These are phyloP conservation scores for Colletotrichum sp. DNA, from an alignment of 2,329 filamentous ascomycete species.

Conservation along the genomic window DNA sequence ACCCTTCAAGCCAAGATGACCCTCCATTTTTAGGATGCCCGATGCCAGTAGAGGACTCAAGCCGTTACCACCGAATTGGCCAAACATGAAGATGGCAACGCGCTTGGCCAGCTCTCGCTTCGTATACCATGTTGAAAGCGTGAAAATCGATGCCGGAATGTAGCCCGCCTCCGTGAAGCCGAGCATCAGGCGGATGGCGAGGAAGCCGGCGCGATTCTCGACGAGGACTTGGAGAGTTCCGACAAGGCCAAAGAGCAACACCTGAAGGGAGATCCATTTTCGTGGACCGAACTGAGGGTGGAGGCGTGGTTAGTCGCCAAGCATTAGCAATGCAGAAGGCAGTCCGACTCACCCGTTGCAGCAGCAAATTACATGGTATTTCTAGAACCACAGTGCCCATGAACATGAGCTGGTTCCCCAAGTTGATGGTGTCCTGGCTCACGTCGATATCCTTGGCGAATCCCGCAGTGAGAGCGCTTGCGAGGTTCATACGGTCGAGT, in stretches of 20 bases:
- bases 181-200: slow-evolving; percentile 47
- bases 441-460: slow-evolving; percentile 48
- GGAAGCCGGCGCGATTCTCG: slow-evolving; percentile 46
- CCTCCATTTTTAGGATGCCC: slow-evolving; percentile 50
- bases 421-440: slow-evolving; percentile 51
- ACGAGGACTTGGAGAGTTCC: slow-evolving; percentile 50
- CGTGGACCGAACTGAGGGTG: slow-evolving; percentile 44
- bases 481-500: slow-evolving; percentile 58
- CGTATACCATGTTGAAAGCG: slow-evolving; percentile 56
- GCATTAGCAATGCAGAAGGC: neutral
- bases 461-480: slow-evolving; percentile 53
- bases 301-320: neutral
- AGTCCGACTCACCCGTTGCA: slow-evolving; percentile 32
- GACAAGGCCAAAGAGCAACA: slow-evolving; percentile 52
- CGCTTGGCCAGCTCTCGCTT: slow-evolving; percentile 49
- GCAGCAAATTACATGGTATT: slow-evolving; percentile 56
- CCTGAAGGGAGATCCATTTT: slow-evolving; percentile 54
- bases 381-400: slow-evolving; percentile 54
- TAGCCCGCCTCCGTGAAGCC: slow-evolving; percentile 56
- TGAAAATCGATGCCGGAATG: slow-evolving; percentile 56
- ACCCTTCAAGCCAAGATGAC: slow-evolving; percentile 42
- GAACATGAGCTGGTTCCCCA: slow-evolving; percentile 60
- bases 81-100: slow-evolving; percentile 57
- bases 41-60: slow-evolving; percentile 53
- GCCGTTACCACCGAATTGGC: slow-evolving; percentile 57